Conservation (phyloP, 148 eudicot species). For the Mesembryanthemum crystallinum region DNA sequence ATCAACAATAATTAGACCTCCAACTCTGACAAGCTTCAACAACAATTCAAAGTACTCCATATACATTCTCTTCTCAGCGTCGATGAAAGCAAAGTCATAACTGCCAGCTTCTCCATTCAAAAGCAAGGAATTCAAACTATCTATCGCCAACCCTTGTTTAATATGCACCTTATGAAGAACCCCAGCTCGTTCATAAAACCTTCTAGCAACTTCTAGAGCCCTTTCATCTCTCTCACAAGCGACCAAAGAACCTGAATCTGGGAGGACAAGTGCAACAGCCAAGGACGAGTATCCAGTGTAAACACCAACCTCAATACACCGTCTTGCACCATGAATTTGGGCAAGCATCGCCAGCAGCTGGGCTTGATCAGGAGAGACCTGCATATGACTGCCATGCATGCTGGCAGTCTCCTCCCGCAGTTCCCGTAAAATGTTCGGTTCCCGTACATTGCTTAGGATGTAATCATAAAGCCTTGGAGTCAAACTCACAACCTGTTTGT, state of each 20-base stretch:
- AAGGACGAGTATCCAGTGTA: slow-evolving; percentile 85
- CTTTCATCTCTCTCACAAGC: slow-evolving; percentile 83
- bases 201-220: slow-evolving; percentile 69
- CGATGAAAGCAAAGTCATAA: slow-evolving; percentile 94
- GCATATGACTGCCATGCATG: slow-evolving; percentile 90
- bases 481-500: slow-evolving; percentile 69
- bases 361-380: slow-evolving; percentile 97
- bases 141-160: slow-evolving; percentile 71
- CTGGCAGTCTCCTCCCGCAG: slow-evolving; percentile 79
- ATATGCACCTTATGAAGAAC: slow-evolving; percentile 80
- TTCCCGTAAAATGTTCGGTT: slow-evolving; percentile 68
- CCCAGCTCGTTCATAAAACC: slow-evolving; percentile 81
- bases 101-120: slow-evolving; percentile 76
- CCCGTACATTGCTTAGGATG: slow-evolving; percentile 64
- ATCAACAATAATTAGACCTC: slow-evolving; percentile 85
- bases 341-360: slow-evolving; percentile 94
- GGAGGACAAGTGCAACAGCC: slow-evolving; percentile 88
- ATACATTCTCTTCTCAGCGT: slow-evolving; percentile 91
- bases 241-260: slow-evolving; percentile 74
- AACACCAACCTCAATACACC: slow-evolving; percentile 94
- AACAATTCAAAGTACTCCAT: slow-evolving; percentile 74
- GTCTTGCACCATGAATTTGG: slow-evolving; percentile 73
- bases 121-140: slow-evolving; percentile 59
- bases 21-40: slow-evolving; percentile 80
- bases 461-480: slow-evolving; percentile 81